A percentile compares a stretch with the other conserved stretches of the same genome.
These are phyloP conservation scores for Penicillium odoratum DNA, from an alignment of 495 filamentous ascomycete species.

Conservation along the genomic window DNA sequence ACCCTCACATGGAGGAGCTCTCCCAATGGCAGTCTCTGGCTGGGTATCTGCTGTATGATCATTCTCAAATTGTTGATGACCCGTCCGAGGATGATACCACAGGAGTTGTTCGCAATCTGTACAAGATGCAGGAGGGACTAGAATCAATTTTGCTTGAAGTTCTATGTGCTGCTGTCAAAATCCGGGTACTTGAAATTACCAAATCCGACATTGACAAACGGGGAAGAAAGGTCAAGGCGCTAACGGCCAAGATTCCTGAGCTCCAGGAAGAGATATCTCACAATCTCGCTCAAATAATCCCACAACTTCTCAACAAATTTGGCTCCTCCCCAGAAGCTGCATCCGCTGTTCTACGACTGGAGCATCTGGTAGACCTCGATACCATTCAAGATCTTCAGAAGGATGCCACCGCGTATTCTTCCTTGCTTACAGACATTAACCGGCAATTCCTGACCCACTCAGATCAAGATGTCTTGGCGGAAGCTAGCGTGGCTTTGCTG, in stretches of 20 bases:
- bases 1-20: slow-evolving; percentile 75
- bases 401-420: slow-evolving; percentile 74
- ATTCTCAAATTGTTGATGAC: slow-evolving; percentile 60
- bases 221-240: slow-evolving; percentile 62
- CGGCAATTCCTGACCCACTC: slow-evolving; percentile 91
- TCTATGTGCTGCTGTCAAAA: slow-evolving; percentile 73
- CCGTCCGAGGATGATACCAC: slow-evolving; percentile 53
- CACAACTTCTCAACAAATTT: slow-evolving; percentile 85
- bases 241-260: slow-evolving; percentile 60
- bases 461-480: slow-evolving; percentile 78
- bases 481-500: slow-evolving; percentile 77
- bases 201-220: slow-evolving; percentile 58
- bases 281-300: slow-evolving; percentile 74
- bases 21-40: slow-evolving; percentile 85
- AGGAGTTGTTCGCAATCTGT: slow-evolving; percentile 59
- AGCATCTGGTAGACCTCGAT: slow-evolving; percentile 81
- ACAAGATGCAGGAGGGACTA: slow-evolving; percentile 74
- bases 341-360: slow-evolving; percentile 80
- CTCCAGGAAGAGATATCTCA: slow-evolving; percentile 72
- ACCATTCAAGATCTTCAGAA: slow-evolving; percentile 88
- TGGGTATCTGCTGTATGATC: slow-evolving; percentile 89
- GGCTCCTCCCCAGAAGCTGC: slow-evolving; percentile 85
- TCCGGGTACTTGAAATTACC: slow-evolving; percentile 57
- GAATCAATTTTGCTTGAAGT: slow-evolving; percentile 85
- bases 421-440: slow-evolving; percentile 88